Evolutionary conservation across 306 rosid species (phyloP), one percentile per base, ranked within the genome.

Genomic region (Coriaria nepalensis): DNA sequence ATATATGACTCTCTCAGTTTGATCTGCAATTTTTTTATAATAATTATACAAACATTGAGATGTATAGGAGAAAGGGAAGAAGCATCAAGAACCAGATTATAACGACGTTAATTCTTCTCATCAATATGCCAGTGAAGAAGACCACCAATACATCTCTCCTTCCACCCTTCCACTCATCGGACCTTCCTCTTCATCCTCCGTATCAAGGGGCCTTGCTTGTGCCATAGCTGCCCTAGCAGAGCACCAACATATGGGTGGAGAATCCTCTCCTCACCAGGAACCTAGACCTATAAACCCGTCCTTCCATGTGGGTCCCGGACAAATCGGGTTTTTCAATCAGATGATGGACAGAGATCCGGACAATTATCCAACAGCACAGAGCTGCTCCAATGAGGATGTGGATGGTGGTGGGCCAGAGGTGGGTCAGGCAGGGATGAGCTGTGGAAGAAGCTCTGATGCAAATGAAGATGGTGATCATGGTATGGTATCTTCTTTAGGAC

Each of bases 171-270:
- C 73, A 43, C 69, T 59, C 35, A 59, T 80, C 0, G 98, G 80
- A 57, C 65, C 93, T 57, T 78, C 87, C 9, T 73, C 78, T 29
- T 72, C 73, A 6, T 62, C 98, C 5, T 92, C 97, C 7, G 93
- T 92, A 14, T 80, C 95, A 2, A 82, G 83, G n/a, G 93, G 96
- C 39, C 96, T 92, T 63, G 98, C 96, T 50, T 77, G 96, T 68
- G 94, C 94, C 37, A 78, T 85, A 62, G 98, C 98, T 54, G 93
- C 98, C 64, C 93, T 92, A 47, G 96, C 98, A 6, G 98, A 92
- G 72, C 96, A 88, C 49, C 98, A 85, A 54, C 98, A 92, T 72
- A 69, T 53, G 29, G 61, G 68, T 13, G 80, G 79, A 45, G 95
- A 82, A 62, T 67, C 84, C 40, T 68, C 87, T 10, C 37, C 43